A percentile compares a stretch with the other conserved stretches of the same genome.
Conservation (phyloP, 257 asterid species). For the Solanum okadae region DNA sequence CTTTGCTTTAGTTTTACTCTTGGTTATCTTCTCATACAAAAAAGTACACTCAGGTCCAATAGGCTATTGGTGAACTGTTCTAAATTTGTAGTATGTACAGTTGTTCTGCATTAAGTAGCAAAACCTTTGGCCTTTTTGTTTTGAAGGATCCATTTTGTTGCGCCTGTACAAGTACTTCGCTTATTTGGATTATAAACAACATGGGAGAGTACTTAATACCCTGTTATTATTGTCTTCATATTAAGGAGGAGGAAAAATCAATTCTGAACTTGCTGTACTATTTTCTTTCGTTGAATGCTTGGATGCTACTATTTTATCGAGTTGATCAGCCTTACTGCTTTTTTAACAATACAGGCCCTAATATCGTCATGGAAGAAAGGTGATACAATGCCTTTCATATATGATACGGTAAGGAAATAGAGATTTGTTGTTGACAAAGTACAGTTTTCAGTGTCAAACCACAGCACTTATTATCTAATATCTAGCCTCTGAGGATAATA, state of each 20-base stretch:
- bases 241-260: too few relatives aligned
- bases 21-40: background rate
- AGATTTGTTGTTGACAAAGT: background rate
- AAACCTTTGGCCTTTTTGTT: too few relatives aligned
- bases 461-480: too few relatives aligned
- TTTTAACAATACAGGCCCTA: too few relatives aligned
- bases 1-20: background rate
- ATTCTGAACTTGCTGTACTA: background rate
- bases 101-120: background rate
- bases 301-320: background rate
- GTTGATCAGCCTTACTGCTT: background rate
- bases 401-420: slow-evolving; percentile 52
- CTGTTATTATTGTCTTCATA: too few relatives aligned
- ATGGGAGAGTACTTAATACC: too few relatives aligned
- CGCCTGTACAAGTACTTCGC: too few relatives aligned
- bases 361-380: slow-evolving; percentile 81
- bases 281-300: background rate
- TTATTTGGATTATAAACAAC: too few relatives aligned
- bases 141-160: too few relatives aligned
- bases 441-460: too few relatives aligned
- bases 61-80: background rate
- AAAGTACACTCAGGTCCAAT: background rate
- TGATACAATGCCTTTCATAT: slow-evolving; percentile 86
- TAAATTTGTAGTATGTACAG: background rate
- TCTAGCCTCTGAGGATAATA: too few relatives aligned